Base-by-base conservation (phyloP, 345 rosid genomes). In the Raphanus raphanistrum region DNA sequence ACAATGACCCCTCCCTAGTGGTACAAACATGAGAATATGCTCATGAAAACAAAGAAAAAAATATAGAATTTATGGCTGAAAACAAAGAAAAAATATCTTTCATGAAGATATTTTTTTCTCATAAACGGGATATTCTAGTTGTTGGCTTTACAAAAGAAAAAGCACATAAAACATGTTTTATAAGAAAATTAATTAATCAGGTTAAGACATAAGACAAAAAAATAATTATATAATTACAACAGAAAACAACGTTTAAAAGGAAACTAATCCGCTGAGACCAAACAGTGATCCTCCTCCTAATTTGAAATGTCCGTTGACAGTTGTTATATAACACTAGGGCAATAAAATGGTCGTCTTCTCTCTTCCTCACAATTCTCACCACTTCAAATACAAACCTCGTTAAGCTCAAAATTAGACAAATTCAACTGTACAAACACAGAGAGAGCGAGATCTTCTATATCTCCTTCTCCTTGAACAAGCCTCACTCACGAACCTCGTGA, bases 241-340 rank as follows among this genome's bases (percentile, higher is more conserved):
- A 54, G 10, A 54, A 50, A 57, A 21, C 1, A 48, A 48, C 1
- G 55, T 48, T 5, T 48, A n/a, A 48, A 48, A 45, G 3, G 55
- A 48, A n/a, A 48, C 55, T 13, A 48, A 48, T 48, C 55, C 6
- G 17, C 7, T 3, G 5, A 1, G 7, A 32, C 6, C 16, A 66
- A 78, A 9, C 2, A 26, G 69, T 45, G 12, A 60, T 60, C 35
- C 35, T 67, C 4, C 17, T 35, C 57, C 55, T 79, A 78, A 78
- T 78, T 73, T 72, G 81, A 78, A 72, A 66, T 72, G 41, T 6
- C 55, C 76, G 68, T 43, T 77, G 13, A 16, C 45, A 54, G 59
- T 6, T 63, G 8, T 72, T 3, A 72, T 45, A 15, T 38, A 9
- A 29, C 17, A 48, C 17, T 13, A 8, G 17, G 8, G 5, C 15